These are phyloP conservation scores for Cladosporium sp. DNA, from an alignment of 2,329 filamentous ascomycete genomes.

Conservation along the genomic window DNA sequence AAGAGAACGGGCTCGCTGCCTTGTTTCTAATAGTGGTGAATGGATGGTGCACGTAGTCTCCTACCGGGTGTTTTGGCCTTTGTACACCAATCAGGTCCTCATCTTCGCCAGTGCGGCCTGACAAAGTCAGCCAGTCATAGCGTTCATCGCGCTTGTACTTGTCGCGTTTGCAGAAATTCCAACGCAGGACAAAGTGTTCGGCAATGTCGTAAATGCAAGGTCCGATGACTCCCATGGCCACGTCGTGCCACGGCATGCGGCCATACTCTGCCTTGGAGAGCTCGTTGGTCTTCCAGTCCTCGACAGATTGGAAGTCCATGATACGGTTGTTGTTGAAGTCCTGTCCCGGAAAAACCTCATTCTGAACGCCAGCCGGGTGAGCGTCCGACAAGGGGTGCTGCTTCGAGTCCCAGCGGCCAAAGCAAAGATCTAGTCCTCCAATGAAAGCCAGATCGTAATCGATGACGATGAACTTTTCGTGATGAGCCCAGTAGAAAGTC, in stretches of 20 bases:
- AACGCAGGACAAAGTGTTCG: slow-evolving; percentile 88
- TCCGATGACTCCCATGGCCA: slow-evolving; percentile 85
- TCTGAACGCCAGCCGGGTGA: slow-evolving; percentile 74
- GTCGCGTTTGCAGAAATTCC: slow-evolving; percentile 96
- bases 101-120: slow-evolving; percentile 70
- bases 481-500: slow-evolving; percentile 97
- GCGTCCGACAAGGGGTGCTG: slow-evolving; percentile 84
- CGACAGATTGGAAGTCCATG: slow-evolving; percentile 88
- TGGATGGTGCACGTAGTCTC: slow-evolving; percentile 81
- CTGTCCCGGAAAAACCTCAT: slow-evolving; percentile 90
- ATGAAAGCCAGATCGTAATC: slow-evolving; percentile 91
- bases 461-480: slow-evolving; percentile 96
- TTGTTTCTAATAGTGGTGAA: slow-evolving; percentile 65
- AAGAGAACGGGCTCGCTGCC: slow-evolving; percentile 36
- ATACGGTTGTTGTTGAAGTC: slow-evolving; percentile 98
- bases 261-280: slow-evolving; percentile 86
- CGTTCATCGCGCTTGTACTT: slow-evolving; percentile 88
- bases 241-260: slow-evolving; percentile 98
- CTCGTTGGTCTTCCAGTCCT: slow-evolving; percentile 91
- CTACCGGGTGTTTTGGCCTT: slow-evolving; percentile 81
- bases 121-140: slow-evolving; percentile 81
- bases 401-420: slow-evolving; percentile 86
- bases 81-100: slow-evolving; percentile 88
- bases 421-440: slow-evolving; percentile 90
- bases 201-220: slow-evolving; percentile 91